phyloP scores from a whole-genome alignment of 129 eudicot genomes.

The Lactuca sativa region DNA sequence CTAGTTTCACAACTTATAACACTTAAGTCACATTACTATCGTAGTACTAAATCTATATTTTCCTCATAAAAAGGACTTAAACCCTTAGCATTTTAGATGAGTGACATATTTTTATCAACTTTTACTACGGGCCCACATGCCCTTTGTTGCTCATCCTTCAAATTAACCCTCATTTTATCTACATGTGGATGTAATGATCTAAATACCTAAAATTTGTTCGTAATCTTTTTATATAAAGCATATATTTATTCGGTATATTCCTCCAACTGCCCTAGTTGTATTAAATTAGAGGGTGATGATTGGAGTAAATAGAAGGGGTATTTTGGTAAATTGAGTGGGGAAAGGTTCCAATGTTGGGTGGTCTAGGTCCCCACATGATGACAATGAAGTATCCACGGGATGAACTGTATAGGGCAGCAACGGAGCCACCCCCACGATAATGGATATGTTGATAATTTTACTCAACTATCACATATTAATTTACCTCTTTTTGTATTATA shows the following conservation, averaged over 20 bases:
- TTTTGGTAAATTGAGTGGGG: not conserved
- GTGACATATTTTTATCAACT: no score
- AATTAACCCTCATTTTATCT: no score
- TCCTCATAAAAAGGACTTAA: no score
- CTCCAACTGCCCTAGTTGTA: not conserved
- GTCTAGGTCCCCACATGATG: constrained; percentile 36
- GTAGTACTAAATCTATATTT: no score
- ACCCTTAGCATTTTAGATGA: no score
- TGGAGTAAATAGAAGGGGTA: not conserved
- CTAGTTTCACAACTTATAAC: no score
- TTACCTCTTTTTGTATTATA: not conserved
- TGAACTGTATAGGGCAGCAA: constrained; percentile 35
- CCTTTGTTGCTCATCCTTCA: no score
- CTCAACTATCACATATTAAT: not conserved
- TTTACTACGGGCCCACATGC: no score
- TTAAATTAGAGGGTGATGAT: not conserved
- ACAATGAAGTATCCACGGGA: constrained; percentile 38
- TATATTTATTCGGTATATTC: not conserved
- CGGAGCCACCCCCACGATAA: constrained; percentile 24
- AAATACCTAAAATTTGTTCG: no score
- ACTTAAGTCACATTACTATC: no score
- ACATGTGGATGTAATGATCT: no score
- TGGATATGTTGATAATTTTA: not conserved
- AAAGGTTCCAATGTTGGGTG: constrained; percentile 12
- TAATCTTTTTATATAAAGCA: no score